phyloP scores from a whole-genome alignment of 257 asterid species.

The Fraxinus excelsior region DNA sequence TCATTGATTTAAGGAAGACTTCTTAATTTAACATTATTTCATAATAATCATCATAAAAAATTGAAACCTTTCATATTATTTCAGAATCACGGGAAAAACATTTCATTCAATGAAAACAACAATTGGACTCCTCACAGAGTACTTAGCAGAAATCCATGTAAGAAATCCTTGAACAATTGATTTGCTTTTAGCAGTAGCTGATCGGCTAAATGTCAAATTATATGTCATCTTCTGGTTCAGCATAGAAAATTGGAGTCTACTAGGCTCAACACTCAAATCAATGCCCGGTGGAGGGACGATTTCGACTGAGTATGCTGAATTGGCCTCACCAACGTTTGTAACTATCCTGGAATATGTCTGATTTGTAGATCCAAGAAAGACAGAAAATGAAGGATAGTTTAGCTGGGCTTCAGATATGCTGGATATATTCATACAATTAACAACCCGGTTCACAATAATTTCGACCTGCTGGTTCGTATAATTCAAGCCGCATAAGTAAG shows the following conservation, averaged over 20 bases:
- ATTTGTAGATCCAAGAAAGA: constrained; percentile 10
- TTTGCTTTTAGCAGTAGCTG: not conserved
- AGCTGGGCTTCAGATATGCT: constrained; percentile 33
- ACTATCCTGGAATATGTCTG: constrained; percentile 33
- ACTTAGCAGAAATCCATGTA: constrained; percentile 38
- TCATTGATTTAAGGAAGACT: no score
- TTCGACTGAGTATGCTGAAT: constrained; percentile 10
- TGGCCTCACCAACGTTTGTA: constrained; percentile 40
- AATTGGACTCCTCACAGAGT: constrained; percentile 30
- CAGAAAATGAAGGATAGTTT: constrained; percentile 44
- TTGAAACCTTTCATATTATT: no score
- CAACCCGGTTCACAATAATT: constrained; percentile 15
- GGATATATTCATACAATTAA: constrained; percentile 26
- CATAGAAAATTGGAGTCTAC: constrained; percentile 25
- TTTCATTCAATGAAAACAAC: constrained; percentile 13
- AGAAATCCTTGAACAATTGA: constrained; percentile 29
- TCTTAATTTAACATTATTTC: no score
- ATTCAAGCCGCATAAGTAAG: not conserved
- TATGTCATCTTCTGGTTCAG: constrained; percentile 33
- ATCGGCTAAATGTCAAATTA: constrained; percentile 27
- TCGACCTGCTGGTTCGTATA: constrained; percentile 30
- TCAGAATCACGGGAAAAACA: no score
- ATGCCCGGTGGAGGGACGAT: constrained; percentile 4
- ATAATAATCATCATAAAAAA: no score
- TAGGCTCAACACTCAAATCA: constrained; percentile 34